Percentiles rank a stretch among this genome's conserved stretches.
Conservation (phyloP, 1,284 basidiomycete genomes). For the Sanghuangporus sanghuang region DNA sequence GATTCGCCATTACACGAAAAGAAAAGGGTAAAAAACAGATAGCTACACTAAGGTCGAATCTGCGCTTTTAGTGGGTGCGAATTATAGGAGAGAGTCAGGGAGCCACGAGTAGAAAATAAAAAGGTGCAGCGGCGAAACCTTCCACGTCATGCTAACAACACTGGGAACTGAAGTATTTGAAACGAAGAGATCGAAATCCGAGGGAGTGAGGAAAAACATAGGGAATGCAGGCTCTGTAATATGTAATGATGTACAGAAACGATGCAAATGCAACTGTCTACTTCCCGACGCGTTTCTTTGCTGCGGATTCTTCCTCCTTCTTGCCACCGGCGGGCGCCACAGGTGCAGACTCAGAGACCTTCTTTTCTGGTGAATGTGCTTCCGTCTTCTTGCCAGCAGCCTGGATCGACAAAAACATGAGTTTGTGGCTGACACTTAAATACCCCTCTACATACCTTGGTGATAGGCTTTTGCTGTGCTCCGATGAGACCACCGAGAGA, state of each 20-base stretch:
- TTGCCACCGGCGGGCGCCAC: slow-evolving; percentile 64
- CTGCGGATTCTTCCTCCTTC: slow-evolving; percentile 34
- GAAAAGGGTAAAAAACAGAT: not conserved
- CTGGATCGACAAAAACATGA: slow-evolving; percentile 27
- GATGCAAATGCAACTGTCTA: not conserved
- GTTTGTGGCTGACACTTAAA: not conserved
- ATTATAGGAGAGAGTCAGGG: not conserved
- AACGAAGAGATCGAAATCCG: not conserved
- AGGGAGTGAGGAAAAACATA: not conserved
- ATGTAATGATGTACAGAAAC: not conserved
- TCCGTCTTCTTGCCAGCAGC: slow-evolving; percentile 75
- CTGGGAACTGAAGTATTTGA: not conserved
- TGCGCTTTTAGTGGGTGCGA: not conserved
- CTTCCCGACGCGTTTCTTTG: slow-evolving; percentile 13
- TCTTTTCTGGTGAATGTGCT: slow-evolving; percentile 52
- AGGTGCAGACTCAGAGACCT: slow-evolving; percentile 49
- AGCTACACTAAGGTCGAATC: not conserved
- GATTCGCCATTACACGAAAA: not conserved
- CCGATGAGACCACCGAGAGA: slow-evolving; percentile 76
- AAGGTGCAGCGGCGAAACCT: not conserved
- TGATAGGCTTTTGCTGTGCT: slow-evolving; percentile 60
- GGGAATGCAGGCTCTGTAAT: not conserved
- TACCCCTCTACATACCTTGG: slow-evolving; percentile 39
- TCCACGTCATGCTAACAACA: not conserved
- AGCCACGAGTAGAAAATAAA: not conserved